Evolutionary conservation across 495 filamentous ascomycete species (phyloP), one percentile per base, ranked within the genome.

Genomic region (Annulohypoxylon nitens): DNA sequence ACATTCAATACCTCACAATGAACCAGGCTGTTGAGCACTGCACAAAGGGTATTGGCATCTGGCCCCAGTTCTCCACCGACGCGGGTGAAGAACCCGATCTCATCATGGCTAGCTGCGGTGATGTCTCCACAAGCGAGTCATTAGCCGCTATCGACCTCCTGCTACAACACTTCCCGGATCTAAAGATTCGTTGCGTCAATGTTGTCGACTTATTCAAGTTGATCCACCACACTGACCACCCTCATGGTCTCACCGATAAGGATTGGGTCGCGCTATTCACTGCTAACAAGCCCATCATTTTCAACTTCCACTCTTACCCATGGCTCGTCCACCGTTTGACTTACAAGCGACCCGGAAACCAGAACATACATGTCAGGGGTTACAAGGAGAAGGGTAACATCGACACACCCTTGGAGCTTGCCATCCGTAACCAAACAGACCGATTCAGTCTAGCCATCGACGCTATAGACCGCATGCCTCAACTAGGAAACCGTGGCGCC

Each of bases 331-430:
- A 93, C 81, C 85, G 91, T 26, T 78, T 93, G 64, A 89, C 89
- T 1, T 92, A 92, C 81, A 90, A 90, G 82, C 88, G 90, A 0
- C 86, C 86, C 0, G 90, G 89, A 12, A 85, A 85, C 61, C n/a
- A 47, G 37, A 89, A 91, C 78, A 75, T 92, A 59, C 90, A 91
- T 73, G 91, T 93, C n/a, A 82, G 89, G 25, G 91, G 75, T 25
- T 93, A 93, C 81, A 88, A 85, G 74, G 90, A 93, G 85, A 93
- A 93, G 85, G 90, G 91, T 45, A 93, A 93, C 71, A 93, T 93
- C 75, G 90, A 93, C 76, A 93, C 90, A 0, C 91, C 90, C 4
- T 87, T 93, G 36, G 90, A 93, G 77, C 79, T 93, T 43, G 90
- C 90, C 9, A 88, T 92, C 75, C 83, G 91, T 57, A 93, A 93